These are phyloP conservation scores for Aspergillus hortae DNA, from an alignment of 2,329 filamentous ascomycete species.

Conservation along the genomic window DNA sequence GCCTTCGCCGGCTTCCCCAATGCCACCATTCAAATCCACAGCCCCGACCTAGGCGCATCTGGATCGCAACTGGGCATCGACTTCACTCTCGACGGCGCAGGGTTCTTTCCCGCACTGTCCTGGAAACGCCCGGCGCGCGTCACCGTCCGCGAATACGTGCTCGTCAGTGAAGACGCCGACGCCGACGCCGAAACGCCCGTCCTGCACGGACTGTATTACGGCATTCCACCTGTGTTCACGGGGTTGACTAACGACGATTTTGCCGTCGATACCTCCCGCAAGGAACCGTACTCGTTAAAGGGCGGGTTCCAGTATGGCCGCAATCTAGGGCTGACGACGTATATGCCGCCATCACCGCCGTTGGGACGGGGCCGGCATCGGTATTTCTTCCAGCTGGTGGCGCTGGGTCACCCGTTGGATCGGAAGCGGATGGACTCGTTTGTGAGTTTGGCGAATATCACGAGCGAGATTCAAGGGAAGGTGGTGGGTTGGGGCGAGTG, in stretches of 20 bases:
- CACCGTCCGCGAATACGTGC: constrained; percentile 43
- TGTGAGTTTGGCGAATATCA: constrained; percentile 44
- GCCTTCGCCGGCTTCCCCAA: constrained; percentile 17
- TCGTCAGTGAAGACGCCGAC: constrained; percentile 49
- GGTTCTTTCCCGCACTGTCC: constrained; percentile 39
- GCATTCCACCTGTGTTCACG: constrained; percentile 37
- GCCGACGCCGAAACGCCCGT: constrained; percentile 42
- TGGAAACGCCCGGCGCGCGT: constrained; percentile 37
- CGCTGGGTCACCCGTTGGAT: constrained; percentile 45
- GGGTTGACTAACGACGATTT: constrained; percentile 39
- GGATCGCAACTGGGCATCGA: constrained; percentile 11
- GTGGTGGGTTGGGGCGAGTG: constrained; percentile 51
- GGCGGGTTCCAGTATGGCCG: constrained; percentile 49
- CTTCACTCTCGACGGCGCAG: constrained; percentile 19
- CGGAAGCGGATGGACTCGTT: constrained; percentile 32
- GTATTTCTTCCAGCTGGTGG: constrained; percentile 52
- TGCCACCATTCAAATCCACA: constrained; percentile 20
- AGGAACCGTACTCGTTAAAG: constrained; percentile 14
- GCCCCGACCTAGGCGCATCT: constrained; percentile 15
- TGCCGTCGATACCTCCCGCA: constrained; percentile 20
- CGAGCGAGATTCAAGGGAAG: constrained; percentile 44
- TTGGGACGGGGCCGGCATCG: constrained; percentile 52
- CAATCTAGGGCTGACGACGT: constrained; percentile 40
- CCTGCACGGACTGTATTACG: constrained; percentile 45
- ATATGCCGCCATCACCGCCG: constrained; percentile 46